A percentile compares a stretch with the other conserved stretches of the same genome.
Conservation (phyloP, 768 basidiomycete genomes). For the Chalciporus chontae region DNA sequence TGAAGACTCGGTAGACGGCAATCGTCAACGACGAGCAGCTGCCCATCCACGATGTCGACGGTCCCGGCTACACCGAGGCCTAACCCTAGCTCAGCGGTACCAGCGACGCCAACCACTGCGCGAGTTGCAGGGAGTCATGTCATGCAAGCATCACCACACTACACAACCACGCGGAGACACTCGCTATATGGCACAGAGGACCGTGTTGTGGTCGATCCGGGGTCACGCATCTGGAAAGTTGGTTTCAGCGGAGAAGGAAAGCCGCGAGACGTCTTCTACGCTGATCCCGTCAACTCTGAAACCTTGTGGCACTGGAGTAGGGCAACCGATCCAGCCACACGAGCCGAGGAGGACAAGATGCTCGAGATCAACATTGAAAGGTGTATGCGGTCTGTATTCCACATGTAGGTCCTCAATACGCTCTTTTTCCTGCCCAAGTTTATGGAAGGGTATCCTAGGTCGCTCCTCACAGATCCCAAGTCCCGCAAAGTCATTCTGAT, state of each 20-base stretch:
- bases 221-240: conserved; percentile 92
- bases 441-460: conserved; percentile 45
- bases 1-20: background rate
- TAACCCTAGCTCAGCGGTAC: conserved; percentile 14
- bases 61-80: conserved; percentile 33
- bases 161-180: conserved; percentile 80
- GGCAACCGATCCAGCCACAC: conserved; percentile 48
- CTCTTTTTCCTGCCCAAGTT: conserved; percentile 9
- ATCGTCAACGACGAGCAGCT: background rate
- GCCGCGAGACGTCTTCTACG: conserved; percentile 83
- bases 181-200: conserved; percentile 97
- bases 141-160: conserved; percentile 78
- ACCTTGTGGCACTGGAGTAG: conserved; percentile 62
- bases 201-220: conserved; percentile 91
- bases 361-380: conserved; percentile 68
- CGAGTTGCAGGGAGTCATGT: conserved; percentile 45
- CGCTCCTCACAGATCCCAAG: conserved; percentile 91
- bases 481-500: conserved; percentile 91
- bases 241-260: conserved; percentile 96
- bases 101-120: conserved; percentile 54
- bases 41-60: conserved; percentile 30
- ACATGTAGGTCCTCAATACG: conserved; percentile 54
- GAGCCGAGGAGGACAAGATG: conserved; percentile 71
- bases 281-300: conserved; percentile 39
- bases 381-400: conserved; percentile 74